Conservation (phyloP, 805 yeast genomes). For the Gaillardinia entomophila region DNA sequence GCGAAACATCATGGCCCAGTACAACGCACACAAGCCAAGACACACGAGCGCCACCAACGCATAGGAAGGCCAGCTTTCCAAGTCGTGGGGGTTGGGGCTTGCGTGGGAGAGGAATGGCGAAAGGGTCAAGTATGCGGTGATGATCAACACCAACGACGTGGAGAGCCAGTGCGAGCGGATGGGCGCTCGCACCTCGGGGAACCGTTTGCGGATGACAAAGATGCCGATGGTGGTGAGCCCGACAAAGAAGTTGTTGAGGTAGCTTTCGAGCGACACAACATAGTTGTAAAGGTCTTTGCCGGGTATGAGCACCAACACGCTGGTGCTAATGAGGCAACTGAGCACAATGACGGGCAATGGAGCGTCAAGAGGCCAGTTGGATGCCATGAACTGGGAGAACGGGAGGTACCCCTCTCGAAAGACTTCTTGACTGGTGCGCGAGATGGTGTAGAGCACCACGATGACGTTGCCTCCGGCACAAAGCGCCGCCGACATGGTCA, state of each 20-base stretch:
- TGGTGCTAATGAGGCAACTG: constrained; percentile 36
- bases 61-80: constrained; percentile 43
- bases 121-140: constrained; percentile 43
- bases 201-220: constrained; percentile 45
- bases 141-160: constrained; percentile 37
- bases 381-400: constrained; percentile 44
- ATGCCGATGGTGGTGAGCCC: constrained; percentile 53
- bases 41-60: constrained; percentile 41
- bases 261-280: constrained; percentile 47
- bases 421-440: constrained; percentile 60
- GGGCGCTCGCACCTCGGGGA: constrained; percentile 44
- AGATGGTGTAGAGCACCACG: constrained; percentile 53
- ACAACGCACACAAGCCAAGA: constrained; percentile 38
- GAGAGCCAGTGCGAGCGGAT: constrained; percentile 48
- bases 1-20: constrained; percentile 52
- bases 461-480: constrained; percentile 59
- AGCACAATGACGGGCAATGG: constrained; percentile 48
- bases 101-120: constrained; percentile 41
- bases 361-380: constrained; percentile 51
- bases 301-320: constrained; percentile 36
- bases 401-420: constrained; percentile 62
- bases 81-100: constrained; percentile 35
- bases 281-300: constrained; percentile 47
- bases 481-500: constrained; percentile 54
- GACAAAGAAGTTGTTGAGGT: constrained; percentile 45